Evolutionary conservation across 116 monocot species (phyloP), one percentile per base, ranked within the genome.

Genomic region (Posidonia oceanica): DNA sequence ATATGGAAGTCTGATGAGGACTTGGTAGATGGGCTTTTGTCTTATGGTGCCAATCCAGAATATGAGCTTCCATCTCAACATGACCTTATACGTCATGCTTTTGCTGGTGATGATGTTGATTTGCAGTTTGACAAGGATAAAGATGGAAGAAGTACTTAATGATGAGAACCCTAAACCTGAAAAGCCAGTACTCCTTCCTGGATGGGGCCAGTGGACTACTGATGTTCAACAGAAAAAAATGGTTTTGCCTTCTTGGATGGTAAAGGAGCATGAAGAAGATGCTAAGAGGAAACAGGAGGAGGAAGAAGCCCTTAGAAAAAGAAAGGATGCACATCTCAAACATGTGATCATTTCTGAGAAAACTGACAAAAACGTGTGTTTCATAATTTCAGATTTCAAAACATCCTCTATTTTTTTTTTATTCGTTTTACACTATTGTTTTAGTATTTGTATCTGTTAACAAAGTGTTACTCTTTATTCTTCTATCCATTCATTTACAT

Each of bases 191-290:
- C 39, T 87, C 20, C 78, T 97, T 69, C 97, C 92, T 69, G 97
- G 97, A 18, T 97, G 97, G 97, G 97, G 97, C 48, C 87, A 97
- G 54, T 97, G 97, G 97, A 89, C 89, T n/a, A 29, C 29, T 29
- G 29, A 29, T 29, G 29, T 29, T 29, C 97, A 97, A 66, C 66
- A 86, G 70, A 97, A 92, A 76, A 89, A 76, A 81, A n/a, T n/a
- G n/a, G 97, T 92, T 22, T 55, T 82, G 38, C 89, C 97, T 66
- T 80, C 85, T 71, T 89, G 87, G 83, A 89, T 92, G 81, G 18
- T 92, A 12, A 77, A 83, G 75, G 87, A 92, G 77, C 97, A 97
- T 75, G 85, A 97, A 64, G 85, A 97, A 64, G 75, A 74, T 36
- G 85, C 82, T 38, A 89, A 89, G 75, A 89, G 76, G 76, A 89